Conservation (phyloP, 1,139 yeast genomes). For the Pichia sp. region DNA sequence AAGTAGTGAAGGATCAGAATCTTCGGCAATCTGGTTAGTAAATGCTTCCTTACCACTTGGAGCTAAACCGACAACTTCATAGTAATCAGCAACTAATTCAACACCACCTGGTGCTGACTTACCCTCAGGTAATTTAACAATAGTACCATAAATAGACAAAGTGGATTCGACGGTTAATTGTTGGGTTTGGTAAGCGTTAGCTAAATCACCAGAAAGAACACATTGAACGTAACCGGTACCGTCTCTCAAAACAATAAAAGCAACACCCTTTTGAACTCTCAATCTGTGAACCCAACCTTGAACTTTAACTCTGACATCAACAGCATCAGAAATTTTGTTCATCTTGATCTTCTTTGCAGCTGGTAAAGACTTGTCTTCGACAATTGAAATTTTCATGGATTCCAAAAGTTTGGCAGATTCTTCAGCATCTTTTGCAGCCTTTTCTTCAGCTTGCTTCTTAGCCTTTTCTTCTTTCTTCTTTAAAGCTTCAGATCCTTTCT, state of each 20-base stretch:
- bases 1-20: constrained; percentile 86
- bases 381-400: constrained; percentile 68
- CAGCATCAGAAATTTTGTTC: constrained; percentile 38
- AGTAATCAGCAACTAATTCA: constrained; percentile 85
- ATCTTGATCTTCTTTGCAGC: constrained; percentile 63
- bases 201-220: constrained; percentile 84
- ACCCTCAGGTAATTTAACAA: constrained; percentile 86
- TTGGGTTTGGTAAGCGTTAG: constrained; percentile 78
- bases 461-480: constrained; percentile 86
- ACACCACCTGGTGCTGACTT: constrained; percentile 97
- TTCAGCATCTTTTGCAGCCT: constrained; percentile 51
- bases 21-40: constrained; percentile 89
- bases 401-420: constrained; percentile 67
- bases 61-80: constrained; percentile 82
- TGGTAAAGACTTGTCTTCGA: constrained; percentile 67
- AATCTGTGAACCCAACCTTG: constrained; percentile 97
- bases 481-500: constrained; percentile 89
- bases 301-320: constrained; percentile 61
- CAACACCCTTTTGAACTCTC: constrained; percentile 86
- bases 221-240: constrained; percentile 90
- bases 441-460: constrained; percentile 53
- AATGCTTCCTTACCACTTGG: constrained; percentile 96
- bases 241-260: constrained; percentile 87
- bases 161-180: constrained; percentile 87
- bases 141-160: constrained; percentile 67